These are phyloP conservation scores for Cronartium quercuum DNA, from an alignment of 1,284 basidiomycete species.

Conservation along the genomic window DNA sequence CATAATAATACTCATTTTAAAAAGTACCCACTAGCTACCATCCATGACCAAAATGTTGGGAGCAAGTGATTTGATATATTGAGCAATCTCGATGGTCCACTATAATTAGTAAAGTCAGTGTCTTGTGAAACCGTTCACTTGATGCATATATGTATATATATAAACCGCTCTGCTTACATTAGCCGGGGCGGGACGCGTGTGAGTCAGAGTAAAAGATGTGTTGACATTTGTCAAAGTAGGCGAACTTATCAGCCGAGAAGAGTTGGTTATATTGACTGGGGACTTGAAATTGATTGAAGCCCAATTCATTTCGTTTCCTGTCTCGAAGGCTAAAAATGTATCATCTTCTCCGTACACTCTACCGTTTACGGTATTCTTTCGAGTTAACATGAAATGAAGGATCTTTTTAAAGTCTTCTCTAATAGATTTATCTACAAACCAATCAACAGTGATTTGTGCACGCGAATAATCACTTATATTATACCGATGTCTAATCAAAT, in stretches of 20 bases:
- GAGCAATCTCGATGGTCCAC: conserved; percentile 29
- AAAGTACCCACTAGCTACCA: conserved; percentile 26
- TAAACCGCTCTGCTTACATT: no score
- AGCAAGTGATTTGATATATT: conserved; percentile 17
- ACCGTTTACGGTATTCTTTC: conserved; percentile 2
- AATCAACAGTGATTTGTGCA: neutral
- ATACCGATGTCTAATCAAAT: conserved; percentile 3
- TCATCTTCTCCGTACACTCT: conserved; percentile 4
- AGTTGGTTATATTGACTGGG: neutral
- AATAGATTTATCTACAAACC: neutral
- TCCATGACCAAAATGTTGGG: conserved; percentile 33
- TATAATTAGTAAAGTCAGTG: neutral
- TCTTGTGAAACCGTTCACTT: no score
- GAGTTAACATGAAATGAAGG: neutral
- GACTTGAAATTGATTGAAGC: neutral
- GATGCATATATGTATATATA: no score
- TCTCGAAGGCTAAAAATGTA: neutral
- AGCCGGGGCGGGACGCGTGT: conserved; percentile 7
- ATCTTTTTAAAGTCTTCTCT: conserved; percentile 2
- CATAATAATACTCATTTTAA: neutral
- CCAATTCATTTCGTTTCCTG: conserved; percentile 17
- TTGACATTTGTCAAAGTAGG: no score
- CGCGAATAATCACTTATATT: neutral
- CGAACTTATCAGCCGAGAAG: neutral
- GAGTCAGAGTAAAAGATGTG: neutral